These are phyloP conservation scores for Lathyrus aphaca DNA, from an alignment of 306 rosid species.

Conservation along the genomic window DNA sequence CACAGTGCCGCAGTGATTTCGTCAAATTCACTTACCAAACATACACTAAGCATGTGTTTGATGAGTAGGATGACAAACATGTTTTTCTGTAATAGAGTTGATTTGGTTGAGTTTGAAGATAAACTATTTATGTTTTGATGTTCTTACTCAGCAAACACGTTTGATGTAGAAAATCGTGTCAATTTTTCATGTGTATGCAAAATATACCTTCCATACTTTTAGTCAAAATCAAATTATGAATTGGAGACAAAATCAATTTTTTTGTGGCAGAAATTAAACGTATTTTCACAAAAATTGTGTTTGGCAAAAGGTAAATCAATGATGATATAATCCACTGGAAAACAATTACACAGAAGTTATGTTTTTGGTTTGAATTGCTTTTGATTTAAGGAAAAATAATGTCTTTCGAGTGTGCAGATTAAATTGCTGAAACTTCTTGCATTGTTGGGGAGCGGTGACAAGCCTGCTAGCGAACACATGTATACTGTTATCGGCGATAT, in stretches of 20 bases:
- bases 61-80: not conserved
- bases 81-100: not conserved
- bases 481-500: slow-evolving; percentile 82
- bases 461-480: slow-evolving; percentile 87
- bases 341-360: not conserved
- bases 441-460: slow-evolving; percentile 83
- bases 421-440: slow-evolving; percentile 87
- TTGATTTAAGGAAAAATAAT: slow-evolving; percentile 13
- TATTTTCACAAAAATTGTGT: not conserved
- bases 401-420: slow-evolving; percentile 58
- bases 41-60: not conserved
- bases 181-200: not conserved
- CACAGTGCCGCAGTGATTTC: not conserved
- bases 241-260: not conserved
- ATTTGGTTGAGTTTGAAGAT: not conserved
- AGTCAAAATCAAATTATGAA: not conserved
- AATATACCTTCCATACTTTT: not conserved
- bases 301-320: not conserved
- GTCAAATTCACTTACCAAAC: not conserved
- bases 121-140: not conserved
- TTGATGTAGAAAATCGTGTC: too few relatives aligned
- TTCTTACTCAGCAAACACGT: not conserved
- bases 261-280: not conserved
- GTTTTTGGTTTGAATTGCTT: slow-evolving; percentile 19
- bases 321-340: not conserved